Evolutionary conservation across 371 early-diverging fungal species (phyloP).

Genomic region (Phascolomyces articulosus): DNA sequence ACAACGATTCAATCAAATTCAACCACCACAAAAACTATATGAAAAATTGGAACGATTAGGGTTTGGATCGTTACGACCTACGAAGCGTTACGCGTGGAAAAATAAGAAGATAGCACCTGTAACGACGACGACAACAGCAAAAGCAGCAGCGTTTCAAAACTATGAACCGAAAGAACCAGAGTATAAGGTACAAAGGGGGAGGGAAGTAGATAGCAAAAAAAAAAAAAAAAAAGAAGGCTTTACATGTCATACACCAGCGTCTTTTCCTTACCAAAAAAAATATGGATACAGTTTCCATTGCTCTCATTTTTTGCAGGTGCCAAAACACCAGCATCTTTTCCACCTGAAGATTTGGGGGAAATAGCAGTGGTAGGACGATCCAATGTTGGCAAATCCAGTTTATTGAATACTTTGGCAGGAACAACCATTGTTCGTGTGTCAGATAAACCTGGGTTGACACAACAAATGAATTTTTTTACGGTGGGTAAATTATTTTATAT

Average conservation of each 20-base stretch:
- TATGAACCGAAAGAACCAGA: conserved; percentile 26
- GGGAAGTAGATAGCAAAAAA: too few species aligned
- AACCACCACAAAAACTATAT: conserved; percentile 42
- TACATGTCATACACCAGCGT: too few species aligned
- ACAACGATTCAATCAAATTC: conserved; percentile 45
- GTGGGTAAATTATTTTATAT: conserved; percentile 66
- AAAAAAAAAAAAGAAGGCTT: too few species aligned
- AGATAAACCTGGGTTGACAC: conserved; percentile 82
- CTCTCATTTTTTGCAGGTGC: conserved; percentile 76
- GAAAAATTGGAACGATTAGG: conserved; percentile 48
- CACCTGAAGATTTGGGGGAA: conserved; percentile 60
- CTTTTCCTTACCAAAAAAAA: background rate
- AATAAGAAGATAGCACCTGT: conserved; percentile 15
- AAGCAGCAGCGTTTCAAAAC: too few species aligned
- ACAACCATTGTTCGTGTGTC: conserved; percentile 65
- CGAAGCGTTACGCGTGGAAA: conserved; percentile 33
- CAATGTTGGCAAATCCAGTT: conserved; percentile 81
- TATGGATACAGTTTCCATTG: conserved; percentile 49
- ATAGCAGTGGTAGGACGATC: conserved; percentile 79
- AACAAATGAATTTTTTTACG: conserved; percentile 80
- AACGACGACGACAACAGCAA: conserved; percentile 9
- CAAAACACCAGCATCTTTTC: conserved; percentile 61
- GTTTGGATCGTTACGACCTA: conserved; percentile 42
- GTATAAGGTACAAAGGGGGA: conserved; percentile 21
- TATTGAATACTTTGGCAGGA: conserved; percentile 70